Base-by-base conservation (phyloP, 2,329 filamentous ascomycete species). In the Diplodia sapinea region DNA sequence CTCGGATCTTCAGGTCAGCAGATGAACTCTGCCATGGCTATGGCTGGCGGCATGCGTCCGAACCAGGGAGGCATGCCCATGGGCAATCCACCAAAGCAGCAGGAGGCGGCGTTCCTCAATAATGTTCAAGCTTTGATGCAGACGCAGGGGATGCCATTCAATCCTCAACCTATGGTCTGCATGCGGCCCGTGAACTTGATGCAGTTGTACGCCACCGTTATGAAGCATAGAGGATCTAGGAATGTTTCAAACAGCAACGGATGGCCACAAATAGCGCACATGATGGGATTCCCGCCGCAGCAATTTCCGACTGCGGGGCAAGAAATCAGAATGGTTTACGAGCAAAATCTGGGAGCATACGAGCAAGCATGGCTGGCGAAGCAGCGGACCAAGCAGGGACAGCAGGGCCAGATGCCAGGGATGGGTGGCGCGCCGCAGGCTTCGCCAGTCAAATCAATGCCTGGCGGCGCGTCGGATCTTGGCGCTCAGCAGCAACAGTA, bases 71-170 rank as follows among this genome's bases (percentile, higher is more conserved):
- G 52, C n/a, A 65, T 65, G 66, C 66, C 55, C 20, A 57, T 65
- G 51, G 36, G 13, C 23, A 59, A 59, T 43, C 50, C 65, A 63
- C 57, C 68, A 23, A 50, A 65, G 40, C 50, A 50, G 20, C 40
- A 52, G 33, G 69, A 71, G n/a, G 52, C 66, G 20, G 57, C 52
- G 9, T 80, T 80, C 68, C 84, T 96, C 78, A 91, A 92, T 74
- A 91, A 89, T 49, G 82, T 98, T 8, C 86, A 87, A 23, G 81
- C 85, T n/a, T 91, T 96, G 70, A 96, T 96, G 89, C 86, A 86
- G 69, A 85, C 88, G 57, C 89, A 91, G 68, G 88, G 89, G 38
- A 82, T 92, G 20, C 89, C 88, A 0, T 84, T 98, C 61, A 93
- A 97, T 56, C 82, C 86, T 1, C 90, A 89, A 70, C 94, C 94